Conservation (phyloP, 192 early-diverging fungal genomes). For the Thamnidium elegans region DNA sequence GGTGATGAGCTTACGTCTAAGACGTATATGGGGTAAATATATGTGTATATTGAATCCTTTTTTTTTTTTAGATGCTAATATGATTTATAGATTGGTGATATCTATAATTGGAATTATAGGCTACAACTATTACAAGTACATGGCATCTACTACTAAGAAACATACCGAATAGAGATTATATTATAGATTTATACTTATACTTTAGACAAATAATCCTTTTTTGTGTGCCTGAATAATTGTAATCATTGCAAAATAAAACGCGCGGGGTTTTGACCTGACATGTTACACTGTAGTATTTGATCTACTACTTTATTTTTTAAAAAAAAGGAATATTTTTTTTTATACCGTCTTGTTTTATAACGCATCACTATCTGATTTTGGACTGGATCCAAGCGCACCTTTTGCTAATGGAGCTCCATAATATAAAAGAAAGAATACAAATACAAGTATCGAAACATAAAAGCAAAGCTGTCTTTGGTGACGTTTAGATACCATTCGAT, state of each 20-base stretch:
- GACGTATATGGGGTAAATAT: conserved; percentile 59
- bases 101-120: conserved; percentile 52
- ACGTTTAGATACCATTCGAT: conserved; percentile 40
- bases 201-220: neutral
- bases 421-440: conserved; percentile 33
- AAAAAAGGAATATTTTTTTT: no score
- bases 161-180: neutral
- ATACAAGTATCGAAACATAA: conserved; percentile 24
- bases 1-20: conserved; percentile 64
- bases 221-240: no score
- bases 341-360: no score
- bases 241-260: no score
- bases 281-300: no score
- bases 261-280: no score
- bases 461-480: conserved; percentile 40
- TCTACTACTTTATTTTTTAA: no score
- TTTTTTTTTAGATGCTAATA: neutral
- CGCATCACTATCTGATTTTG: neutral
- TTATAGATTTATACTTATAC: neutral
- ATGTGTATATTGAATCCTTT: no score
- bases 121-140: conserved; percentile 35
- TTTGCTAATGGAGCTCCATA: conserved; percentile 20
- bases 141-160: neutral
- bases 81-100: neutral
- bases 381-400: conserved; percentile 4